Base-by-base conservation (phyloP, 2,329 filamentous ascomycete species). In the Xylariaceae sp. region DNA sequence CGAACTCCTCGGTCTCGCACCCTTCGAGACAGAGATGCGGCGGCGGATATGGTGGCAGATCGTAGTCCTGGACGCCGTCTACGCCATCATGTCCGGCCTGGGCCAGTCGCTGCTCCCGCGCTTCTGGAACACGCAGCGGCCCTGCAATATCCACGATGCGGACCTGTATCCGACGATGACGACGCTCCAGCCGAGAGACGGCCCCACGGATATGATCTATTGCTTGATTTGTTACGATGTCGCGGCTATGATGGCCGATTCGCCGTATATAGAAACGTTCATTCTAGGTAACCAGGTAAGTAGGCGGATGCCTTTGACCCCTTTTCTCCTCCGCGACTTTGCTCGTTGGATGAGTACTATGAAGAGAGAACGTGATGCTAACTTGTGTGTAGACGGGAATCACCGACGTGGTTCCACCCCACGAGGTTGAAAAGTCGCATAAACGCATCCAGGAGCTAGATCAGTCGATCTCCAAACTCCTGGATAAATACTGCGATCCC, bases 11-110 rank as follows among this genome's bases (percentile, higher is more conserved):
- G 80, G 80, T 1, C 74, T 88, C 1, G 76, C 80, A 0, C 82
- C 84, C 0, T 87, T 87, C 65, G 85, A 88, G 66, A 82, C 81
- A 2, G 85, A 89, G 68, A 88, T 88, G 77, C 79, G 85, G n/a
- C 76, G 86, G 49, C 77, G 86, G 5, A 76, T 88, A 17, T 89
- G 86, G 86, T 87, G 84, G 84, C 80, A 84, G 67, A 79, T 88
- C 30, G 76, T 84, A 53, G 74, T 86, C 57, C 75, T 83, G 55
- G 84, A 87, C 62, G 75, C 79, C 49, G 81, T 82, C 63, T 80
- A 80, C 57, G 83, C 82, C 48, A 72, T 85, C 59, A 74, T 82
- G 59, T 84, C 83, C 3, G 83, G 83, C 1, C 76, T 86, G 23
- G 82, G 76, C 59, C 78, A 81, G 62, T 78, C 79, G 8, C 72